Percentiles rank a stretch among this genome's conserved stretches.
Conservation (phyloP, 305 asterid genomes). For the Plantago rigida region DNA sequence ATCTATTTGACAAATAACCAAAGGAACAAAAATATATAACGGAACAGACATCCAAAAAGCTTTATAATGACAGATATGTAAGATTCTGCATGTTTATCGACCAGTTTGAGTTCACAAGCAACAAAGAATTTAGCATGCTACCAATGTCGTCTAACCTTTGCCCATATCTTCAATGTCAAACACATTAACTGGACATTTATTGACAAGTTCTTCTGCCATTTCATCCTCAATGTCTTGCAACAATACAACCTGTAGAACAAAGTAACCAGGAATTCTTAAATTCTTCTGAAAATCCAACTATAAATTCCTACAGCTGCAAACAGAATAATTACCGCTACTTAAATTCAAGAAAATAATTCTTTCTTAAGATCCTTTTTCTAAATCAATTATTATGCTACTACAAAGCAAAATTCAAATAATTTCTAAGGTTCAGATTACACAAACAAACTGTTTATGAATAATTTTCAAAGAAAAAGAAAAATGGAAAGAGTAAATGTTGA, state of each 20-base stretch:
- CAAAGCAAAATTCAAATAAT: too few species aligned
- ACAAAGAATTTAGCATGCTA: neutral
- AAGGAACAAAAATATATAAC: slow-evolving; percentile 9
- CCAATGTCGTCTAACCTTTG: slow-evolving; percentile 33
- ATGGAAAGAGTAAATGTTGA: too few species aligned
- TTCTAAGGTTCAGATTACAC: too few species aligned
- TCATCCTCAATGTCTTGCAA: slow-evolving; percentile 62
- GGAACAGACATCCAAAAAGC: neutral
- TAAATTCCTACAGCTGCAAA: neutral
- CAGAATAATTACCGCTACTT: too few species aligned
- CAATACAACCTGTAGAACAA: slow-evolving; percentile 42
- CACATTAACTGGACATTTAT: slow-evolving; percentile 75
- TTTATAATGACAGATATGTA: neutral
- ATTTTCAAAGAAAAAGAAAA: too few species aligned
- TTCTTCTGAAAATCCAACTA: neutral
- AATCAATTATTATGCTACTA: too few species aligned
- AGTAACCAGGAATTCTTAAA: neutral
- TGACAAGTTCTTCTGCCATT: slow-evolving; percentile 64
- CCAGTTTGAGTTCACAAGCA: neutral
- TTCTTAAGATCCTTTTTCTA: too few species aligned
- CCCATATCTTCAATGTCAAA: slow-evolving; percentile 90
- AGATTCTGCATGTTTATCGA: neutral
- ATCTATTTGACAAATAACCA: slow-evolving; percentile 33
- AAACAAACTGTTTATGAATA: too few species aligned
- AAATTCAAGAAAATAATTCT: too few species aligned